phyloP scores from a whole-genome alignment of 768 basidiomycete species.

The Psilocybe cyanescens region DNA sequence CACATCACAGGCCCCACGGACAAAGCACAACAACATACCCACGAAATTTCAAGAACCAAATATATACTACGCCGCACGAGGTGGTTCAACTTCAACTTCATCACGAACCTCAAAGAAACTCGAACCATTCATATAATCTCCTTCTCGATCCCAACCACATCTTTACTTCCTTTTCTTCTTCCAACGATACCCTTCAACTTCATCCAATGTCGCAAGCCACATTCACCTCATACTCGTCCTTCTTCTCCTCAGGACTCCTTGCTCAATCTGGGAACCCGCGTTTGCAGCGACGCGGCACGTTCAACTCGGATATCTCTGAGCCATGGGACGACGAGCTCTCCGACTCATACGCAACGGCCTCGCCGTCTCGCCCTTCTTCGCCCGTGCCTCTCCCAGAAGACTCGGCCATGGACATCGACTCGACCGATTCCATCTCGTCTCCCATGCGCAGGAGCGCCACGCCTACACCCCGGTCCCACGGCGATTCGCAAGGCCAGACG shows the following conservation, averaged over 20 bases:
- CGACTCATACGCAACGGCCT: slow-evolving; percentile 14
- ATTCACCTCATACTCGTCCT: slow-evolving; percentile 57
- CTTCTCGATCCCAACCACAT: slow-evolving; percentile 14
- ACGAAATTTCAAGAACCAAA: slow-evolving; percentile 3
- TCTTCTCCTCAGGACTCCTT: slow-evolving; percentile 74
- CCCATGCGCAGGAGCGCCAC: slow-evolving; percentile 27
- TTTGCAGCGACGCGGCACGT: slow-evolving; percentile 17
- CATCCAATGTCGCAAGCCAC: slow-evolving; percentile 18
- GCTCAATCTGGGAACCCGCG: slow-evolving; percentile 42
- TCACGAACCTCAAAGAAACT: not conserved
- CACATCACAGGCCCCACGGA: slow-evolving; percentile 1
- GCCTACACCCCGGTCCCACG: slow-evolving; percentile 30
- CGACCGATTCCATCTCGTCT: slow-evolving; percentile 6
- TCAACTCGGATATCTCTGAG: slow-evolving; percentile 21
- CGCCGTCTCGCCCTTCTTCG: slow-evolving; percentile 10
- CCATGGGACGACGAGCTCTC: slow-evolving; percentile 25
- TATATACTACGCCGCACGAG: slow-evolving; percentile 3
- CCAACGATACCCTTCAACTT: slow-evolving; percentile 1
- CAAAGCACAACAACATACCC: not conserved
- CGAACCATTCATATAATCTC: slow-evolving; percentile 2
- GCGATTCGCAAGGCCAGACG: slow-evolving; percentile 5
- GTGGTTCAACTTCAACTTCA: slow-evolving; percentile 3
- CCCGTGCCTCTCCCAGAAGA: slow-evolving; percentile 14
- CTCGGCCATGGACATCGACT: slow-evolving; percentile 26
- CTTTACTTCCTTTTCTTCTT: slow-evolving; percentile 1